Evolutionary conservation across 331 rosid species (phyloP).

Genomic region (Malus hybrid): DNA sequence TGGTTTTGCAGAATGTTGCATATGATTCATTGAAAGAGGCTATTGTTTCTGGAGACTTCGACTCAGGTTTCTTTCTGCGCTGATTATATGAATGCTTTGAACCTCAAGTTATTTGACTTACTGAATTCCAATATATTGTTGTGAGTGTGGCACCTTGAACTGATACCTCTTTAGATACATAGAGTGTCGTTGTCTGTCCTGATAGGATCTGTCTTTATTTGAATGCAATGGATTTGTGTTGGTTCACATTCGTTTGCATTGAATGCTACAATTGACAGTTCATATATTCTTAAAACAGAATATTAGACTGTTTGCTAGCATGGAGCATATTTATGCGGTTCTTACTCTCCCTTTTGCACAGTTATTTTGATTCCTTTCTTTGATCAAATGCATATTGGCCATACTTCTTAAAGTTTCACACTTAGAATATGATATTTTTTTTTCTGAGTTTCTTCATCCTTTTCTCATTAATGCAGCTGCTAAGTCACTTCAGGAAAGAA

Average conservation of each 20-base stretch:
- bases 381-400: not conserved
- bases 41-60: slow-evolving; percentile 38
- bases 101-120: not conserved
- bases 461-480: slow-evolving; percentile 53
- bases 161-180: not conserved
- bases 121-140: not conserved
- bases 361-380: not conserved
- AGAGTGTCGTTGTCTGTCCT: not conserved
- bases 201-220: not conserved
- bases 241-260: not conserved
- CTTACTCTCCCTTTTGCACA: not conserved
- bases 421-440: slow-evolving; percentile 4
- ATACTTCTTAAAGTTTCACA: not conserved
- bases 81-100: not conserved
- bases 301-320: too few species aligned
- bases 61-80: slow-evolving; percentile 26
- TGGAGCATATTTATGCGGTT: not conserved
- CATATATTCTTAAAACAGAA: not conserved
- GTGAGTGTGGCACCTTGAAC: not conserved
- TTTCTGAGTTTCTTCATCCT: slow-evolving; percentile 10
- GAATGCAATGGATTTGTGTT: not conserved
- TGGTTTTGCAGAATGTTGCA: slow-evolving; percentile 76
- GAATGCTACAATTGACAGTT: not conserved
- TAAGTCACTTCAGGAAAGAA: slow-evolving; percentile 39
- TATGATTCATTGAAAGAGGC: slow-evolving; percentile 73